Conservation (phyloP, 352 stramenopile genomes). For the Phytophthora kernoviae region DNA sequence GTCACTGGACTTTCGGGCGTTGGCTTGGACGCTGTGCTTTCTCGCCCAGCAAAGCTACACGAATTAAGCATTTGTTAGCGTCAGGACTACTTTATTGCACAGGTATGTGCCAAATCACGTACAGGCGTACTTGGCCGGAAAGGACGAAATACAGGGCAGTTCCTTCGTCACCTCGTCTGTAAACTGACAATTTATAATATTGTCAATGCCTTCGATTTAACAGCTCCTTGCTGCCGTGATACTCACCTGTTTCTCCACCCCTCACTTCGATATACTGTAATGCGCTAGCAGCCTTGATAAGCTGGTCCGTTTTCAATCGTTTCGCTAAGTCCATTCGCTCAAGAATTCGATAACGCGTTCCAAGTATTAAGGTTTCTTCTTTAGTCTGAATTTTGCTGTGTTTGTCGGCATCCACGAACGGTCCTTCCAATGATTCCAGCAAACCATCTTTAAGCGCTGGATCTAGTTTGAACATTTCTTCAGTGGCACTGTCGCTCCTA, state of each 20-base stretch:
- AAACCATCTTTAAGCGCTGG: constrained; percentile 2
- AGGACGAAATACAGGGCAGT: constrained; percentile 12
- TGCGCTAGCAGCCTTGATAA: constrained; percentile 1
- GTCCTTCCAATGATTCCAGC: background rate
- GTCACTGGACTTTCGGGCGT: background rate
- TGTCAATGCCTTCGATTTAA: too few species aligned
- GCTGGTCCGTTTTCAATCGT: constrained; percentile 10
- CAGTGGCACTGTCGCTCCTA: constrained; percentile 1
- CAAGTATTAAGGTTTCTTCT: background rate
- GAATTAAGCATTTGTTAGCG: background rate
- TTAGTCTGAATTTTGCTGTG: background rate
- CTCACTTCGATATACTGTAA: constrained; percentile 9
- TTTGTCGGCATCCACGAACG: too few species aligned
- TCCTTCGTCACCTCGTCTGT: constrained; percentile 11
- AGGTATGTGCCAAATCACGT: background rate
- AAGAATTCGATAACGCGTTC: constrained; percentile 2
- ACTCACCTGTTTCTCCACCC: constrained; percentile 4
- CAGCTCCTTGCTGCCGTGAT: too few species aligned
- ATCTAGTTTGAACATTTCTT: constrained; percentile 2
- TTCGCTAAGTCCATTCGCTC: constrained; percentile 15
- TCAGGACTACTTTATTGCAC: too few species aligned
- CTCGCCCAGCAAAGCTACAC: constrained; percentile 7
- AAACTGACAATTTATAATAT: constrained; percentile 13
- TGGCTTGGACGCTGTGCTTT: background rate
- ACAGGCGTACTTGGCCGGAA: constrained; percentile 19